Base-by-base conservation (phyloP, 306 rosid genomes). In the Fragaria nilgerrensis region DNA sequence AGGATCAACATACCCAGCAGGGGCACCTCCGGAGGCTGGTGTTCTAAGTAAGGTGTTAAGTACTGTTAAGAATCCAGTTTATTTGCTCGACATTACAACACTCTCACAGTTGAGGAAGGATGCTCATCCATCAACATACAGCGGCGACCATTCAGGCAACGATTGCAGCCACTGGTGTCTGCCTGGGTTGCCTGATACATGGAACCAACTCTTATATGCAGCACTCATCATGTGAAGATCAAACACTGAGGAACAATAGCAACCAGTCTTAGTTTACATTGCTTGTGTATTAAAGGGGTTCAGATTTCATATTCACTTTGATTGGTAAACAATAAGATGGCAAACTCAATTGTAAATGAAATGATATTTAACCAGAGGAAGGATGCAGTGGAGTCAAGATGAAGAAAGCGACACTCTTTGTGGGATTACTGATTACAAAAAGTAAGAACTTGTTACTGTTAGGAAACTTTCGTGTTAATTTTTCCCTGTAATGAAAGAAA, bases 91-190 rank as follows among this genome's bases (percentile, higher is more conserved):
- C 78, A 90, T 95, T 17, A 95, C 99, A 0, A 88, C 88, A 2
- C 93, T 95, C 27, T 95, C 99, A 2, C 99, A 92, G 75, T 56
- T 95, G 32, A 80, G 99, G 48, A 95, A 95, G 79, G 99, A 95
- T 59, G 97, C 90, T 39, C 99, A 95, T 77, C 99, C 99, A 43
- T 87, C 99, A 7, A 78, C 88, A 15, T 95, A 90, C 64, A 65
- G 89, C 4, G 89, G 91, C 0, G 88, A 87, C 36, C 88, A 79
- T 25, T 65, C 88, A 0, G 96, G 97, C 86, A 95, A 85, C 3
- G 99, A 95, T 53, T 95, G 99, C 78, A 95, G 97, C 86, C 99
- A 95, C 25, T 95, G 99, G 99, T 95, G 99, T 79, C 84, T 95
- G 17, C 99, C 99, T 8, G 99, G 99, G 16, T 78, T 92, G 75